Conservation (phyloP, 2,329 filamentous ascomycete genomes). For the Uncinocarpus reesii region DNA sequence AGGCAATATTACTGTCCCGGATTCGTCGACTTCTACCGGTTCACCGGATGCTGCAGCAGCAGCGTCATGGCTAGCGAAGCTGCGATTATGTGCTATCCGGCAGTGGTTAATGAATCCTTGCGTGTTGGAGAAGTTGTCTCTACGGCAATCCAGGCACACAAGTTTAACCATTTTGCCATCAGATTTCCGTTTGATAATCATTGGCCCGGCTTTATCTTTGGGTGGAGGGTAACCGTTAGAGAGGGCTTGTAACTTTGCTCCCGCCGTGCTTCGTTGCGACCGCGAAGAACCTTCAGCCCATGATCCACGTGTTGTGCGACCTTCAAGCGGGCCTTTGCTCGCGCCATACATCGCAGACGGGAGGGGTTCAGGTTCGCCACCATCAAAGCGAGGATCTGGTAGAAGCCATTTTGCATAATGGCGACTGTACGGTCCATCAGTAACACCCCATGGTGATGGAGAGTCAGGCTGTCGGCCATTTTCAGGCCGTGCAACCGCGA, state of each 20-base stretch:
- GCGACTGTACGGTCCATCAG: constrained; percentile 82
- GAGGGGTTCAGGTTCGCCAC: constrained; percentile 34
- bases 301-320: constrained; percentile 69
- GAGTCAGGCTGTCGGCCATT: constrained; percentile 61
- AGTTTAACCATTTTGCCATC: constrained; percentile 83
- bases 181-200: constrained; percentile 68
- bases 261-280: constrained; percentile 48
- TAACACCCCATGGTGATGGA: constrained; percentile 81
- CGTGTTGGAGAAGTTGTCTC: constrained; percentile 88
- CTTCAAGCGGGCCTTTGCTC: constrained; percentile 48
- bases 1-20: constrained; percentile 38
- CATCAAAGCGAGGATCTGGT: constrained; percentile 77
- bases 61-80: constrained; percentile 93
- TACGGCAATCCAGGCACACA: constrained; percentile 76
- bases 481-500: constrained; percentile 52
- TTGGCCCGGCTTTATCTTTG: constrained; percentile 75
- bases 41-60: constrained; percentile 82
- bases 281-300: constrained; percentile 52
- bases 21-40: constrained; percentile 61
- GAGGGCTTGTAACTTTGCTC: constrained; percentile 58
- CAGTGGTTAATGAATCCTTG: constrained; percentile 99
- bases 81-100: constrained; percentile 83
- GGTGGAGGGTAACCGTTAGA: constrained; percentile 59
- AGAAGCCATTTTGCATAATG: constrained; percentile 96
- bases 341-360: constrained; percentile 16